Evolutionary conservation across 208 protist species (phyloP), one percentile per base, ranked within the genome.

Genomic region (Trypanosoma melophagium): DNA sequence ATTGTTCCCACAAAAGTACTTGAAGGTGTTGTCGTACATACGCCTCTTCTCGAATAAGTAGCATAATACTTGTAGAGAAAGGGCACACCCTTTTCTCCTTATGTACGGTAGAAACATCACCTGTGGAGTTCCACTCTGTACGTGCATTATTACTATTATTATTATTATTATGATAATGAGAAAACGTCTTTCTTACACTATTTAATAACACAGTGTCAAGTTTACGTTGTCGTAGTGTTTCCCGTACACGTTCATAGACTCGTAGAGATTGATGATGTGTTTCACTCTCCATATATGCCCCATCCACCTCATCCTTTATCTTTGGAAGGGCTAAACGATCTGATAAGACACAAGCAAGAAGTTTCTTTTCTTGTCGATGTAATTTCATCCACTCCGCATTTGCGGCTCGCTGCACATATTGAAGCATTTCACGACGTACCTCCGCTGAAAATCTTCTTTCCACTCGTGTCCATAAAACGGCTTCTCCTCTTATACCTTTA

Each of bases 1-100:
- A 76, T 49, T 75, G 58, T 7, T 21, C 14, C 41, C 67, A 28
- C 22, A 86, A 60, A 17, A 68, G 31, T 5, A 31, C 35, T 13
- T 62, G 28, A n/a, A 83, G 67, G 54, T 77, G 68, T n/a, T 66
- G 74, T 9, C 85, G 79, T 45, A 78, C 47, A 54, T 78, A 84
- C 16, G 53, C 8, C 60, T 90, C 84, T 47, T 87, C 84, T 51
- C 72, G 76, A 12, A 35, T 0, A 41, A 90, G 63, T 24, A 86
- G 69, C 55, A 31, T 57, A 3, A n/a, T n/a, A 14, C 70, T 50
- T 60, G 60, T 14, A 16, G 41, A 62, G 42, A 47, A n/a, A 17
- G 42, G 16, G 10, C 16, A n/a, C 1, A 47, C 10, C 10, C 16
- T 17, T n/a, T 47, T 3, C 8, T 47, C 28, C 49, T 14, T 17